These are phyloP conservation scores for Melocanna baccifera DNA, from an alignment of 176 grass and related monocot genomes.

Conservation along the genomic window DNA sequence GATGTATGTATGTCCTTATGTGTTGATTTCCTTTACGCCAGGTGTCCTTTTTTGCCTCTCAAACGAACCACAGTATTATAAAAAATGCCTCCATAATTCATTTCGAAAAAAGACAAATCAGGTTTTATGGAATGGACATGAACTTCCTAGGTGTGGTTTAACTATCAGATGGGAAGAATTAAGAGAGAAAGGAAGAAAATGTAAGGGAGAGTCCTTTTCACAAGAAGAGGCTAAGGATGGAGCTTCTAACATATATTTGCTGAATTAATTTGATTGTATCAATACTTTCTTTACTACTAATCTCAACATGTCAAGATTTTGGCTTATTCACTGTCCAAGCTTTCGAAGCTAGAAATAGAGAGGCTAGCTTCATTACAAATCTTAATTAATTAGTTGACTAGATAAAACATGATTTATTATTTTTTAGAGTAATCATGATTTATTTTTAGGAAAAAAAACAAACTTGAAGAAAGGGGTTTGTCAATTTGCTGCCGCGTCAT, in stretches of 20 bases:
- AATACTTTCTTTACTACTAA: not conserved
- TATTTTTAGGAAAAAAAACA: not conserved
- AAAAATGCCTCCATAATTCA: not conserved
- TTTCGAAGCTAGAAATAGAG: not conserved
- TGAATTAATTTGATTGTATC: not conserved
- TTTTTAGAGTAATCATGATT: not conserved
- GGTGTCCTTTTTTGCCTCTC: not conserved
- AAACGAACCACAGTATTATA: not conserved
- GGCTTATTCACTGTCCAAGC: not conserved
- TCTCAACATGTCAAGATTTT: not conserved
- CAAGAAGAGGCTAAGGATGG: not conserved
- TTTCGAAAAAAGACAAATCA: not conserved
- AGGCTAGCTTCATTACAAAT: not conserved
- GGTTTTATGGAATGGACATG: not conserved
- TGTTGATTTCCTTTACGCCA: not conserved
- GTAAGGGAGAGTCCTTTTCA: not conserved
- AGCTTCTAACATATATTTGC: not conserved
- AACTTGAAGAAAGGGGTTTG: not conserved
- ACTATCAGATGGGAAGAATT: not conserved
- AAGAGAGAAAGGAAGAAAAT: not conserved
- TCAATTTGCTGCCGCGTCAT: not conserved
- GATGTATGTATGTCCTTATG: no score
- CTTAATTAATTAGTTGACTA: conserved; percentile 16
- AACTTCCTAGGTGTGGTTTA: not conserved
- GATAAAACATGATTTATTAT: not conserved